These are phyloP conservation scores for Salvia sclarea DNA, from an alignment of 305 asterid species.

Conservation along the genomic window DNA sequence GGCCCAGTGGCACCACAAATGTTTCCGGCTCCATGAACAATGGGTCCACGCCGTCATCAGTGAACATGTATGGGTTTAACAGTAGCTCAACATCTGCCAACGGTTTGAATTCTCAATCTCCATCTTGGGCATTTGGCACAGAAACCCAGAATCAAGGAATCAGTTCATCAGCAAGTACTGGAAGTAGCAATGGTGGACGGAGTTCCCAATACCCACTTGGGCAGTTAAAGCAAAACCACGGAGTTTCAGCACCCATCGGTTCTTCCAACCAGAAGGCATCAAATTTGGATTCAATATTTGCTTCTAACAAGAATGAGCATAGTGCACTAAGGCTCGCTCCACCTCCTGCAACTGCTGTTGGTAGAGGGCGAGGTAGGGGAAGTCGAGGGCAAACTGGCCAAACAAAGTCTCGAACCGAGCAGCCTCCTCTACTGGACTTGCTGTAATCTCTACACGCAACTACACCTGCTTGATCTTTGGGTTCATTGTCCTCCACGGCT, in stretches of 20 bases:
- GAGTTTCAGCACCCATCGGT: constrained; percentile 39
- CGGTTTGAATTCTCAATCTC: constrained; percentile 52
- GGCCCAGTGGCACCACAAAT: constrained; percentile 52
- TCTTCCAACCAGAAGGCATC: constrained; percentile 50
- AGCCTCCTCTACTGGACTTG: constrained; percentile 82
- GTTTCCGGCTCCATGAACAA: constrained; percentile 52
- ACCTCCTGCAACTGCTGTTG: constrained; percentile 79
- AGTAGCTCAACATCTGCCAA: constrained; percentile 41
- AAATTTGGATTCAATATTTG: constrained; percentile 79
- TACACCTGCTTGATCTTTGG: constrained; percentile 17
- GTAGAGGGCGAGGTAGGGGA: constrained; percentile 92
- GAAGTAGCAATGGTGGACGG: constrained; percentile 41
- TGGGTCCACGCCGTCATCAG: constrained; percentile 42
- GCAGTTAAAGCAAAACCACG: constrained; percentile 57
- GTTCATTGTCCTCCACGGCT: constrained; percentile 22
- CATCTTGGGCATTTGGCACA: constrained; percentile 60
- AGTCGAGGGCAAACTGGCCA: constrained; percentile 53
- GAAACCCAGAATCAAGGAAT: constrained; percentile 61
- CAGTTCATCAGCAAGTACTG: constrained; percentile 35
- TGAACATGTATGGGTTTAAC: constrained; percentile 39
- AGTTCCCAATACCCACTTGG: constrained; percentile 62
- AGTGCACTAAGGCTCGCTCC: constrained; percentile 90
- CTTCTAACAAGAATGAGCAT: constrained; percentile 66
- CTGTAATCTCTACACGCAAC: constrained; percentile 42
- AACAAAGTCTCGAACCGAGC: constrained; percentile 50